Evolutionary conservation across 164 flowering plant genomes (phyloP), one percentile per base, ranked within the genome.

Genomic region (Houttuynia cordata): DNA sequence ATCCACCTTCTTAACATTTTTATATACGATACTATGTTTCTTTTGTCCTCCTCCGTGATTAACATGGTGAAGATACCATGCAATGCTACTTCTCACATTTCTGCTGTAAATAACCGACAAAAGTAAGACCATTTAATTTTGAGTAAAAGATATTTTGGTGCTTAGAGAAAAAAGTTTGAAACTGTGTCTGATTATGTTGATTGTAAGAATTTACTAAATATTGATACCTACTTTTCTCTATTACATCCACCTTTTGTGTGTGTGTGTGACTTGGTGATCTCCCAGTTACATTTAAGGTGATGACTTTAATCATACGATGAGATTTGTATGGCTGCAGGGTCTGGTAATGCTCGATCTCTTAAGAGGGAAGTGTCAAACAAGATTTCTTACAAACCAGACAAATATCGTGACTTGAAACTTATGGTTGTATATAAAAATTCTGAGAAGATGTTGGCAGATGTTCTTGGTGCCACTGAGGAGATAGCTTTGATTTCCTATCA

Each of bases 331-430:
- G 22, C 18, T 34, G 21, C 76, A 93, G 98, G 98, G 98, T 87
- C 74, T 55, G 98, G 98, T 21, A 94, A 90, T 64, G 74, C 92
- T 49, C 82, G 90, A 56, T 68, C 91, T 14, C 84, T 93, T n/a
- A 84, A 80, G 94, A 84, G 67, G 64, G 85, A 83, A 54, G 25
- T 93, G 30, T 62, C 80, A 51, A 59, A 61, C 25, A 53, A 53
- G 63, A 74, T 81, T 64, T 18, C 70, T 50, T 19, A 57, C n/a
- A 71, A 70, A 58, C 37, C 42, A 62, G 73, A 70, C 24, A 74
- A 75, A 30, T 68, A 77, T 70, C 71, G 72, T 22, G 25, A 62
- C 23, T 57, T 84, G 52, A 84, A 78, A 71, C 68, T 93, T 65
- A 86, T 81, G 94, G 56, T 82, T 57, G 42, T 93, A 51, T 69